Evolutionary conservation across 2,329 filamentous ascomycete species (phyloP).

Genomic region (Aspergillus spinulosporus): DNA sequence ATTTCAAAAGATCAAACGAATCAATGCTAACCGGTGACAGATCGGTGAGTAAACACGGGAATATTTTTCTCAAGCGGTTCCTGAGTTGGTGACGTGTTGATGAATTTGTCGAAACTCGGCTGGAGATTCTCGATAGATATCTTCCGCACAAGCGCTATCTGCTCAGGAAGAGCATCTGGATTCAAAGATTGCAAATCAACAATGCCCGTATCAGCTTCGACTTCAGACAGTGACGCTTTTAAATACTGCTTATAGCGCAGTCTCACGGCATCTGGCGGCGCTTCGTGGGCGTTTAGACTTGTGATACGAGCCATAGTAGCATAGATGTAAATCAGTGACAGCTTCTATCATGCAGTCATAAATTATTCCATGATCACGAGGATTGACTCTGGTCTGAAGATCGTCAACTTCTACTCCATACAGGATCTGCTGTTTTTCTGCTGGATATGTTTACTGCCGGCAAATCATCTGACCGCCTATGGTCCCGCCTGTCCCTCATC

Average conservation of each 20-base stretch:
- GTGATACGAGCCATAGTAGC: constrained; percentile 34
- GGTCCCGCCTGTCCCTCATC: background rate
- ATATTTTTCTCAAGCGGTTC: constrained; percentile 27
- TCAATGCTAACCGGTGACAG: constrained; percentile 39
- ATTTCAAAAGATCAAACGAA: constrained; percentile 11
- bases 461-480: background rate
- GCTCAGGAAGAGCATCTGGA: constrained; percentile 29
- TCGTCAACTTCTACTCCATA: background rate
- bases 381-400: background rate
- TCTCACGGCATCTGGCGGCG: constrained; percentile 70
- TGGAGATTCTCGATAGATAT: constrained; percentile 32
- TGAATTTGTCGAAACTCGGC: constrained; percentile 35
- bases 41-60: constrained; percentile 39
- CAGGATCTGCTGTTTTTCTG: background rate
- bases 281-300: constrained; percentile 71
- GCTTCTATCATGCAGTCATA: background rate
- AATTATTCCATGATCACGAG: background rate
- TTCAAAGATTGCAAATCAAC: constrained; percentile 53
- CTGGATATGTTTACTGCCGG: background rate
- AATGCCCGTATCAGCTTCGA: constrained; percentile 58
- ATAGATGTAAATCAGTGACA: background rate
- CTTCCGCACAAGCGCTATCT: constrained; percentile 31
- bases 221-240: constrained; percentile 55
- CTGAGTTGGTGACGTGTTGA: constrained; percentile 18
- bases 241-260: constrained; percentile 74